Percentiles rank a stretch among this genome's conserved stretches.
These are phyloP conservation scores for Linaria vulgaris DNA, from an alignment of 257 asterid species.

Conservation along the genomic window DNA sequence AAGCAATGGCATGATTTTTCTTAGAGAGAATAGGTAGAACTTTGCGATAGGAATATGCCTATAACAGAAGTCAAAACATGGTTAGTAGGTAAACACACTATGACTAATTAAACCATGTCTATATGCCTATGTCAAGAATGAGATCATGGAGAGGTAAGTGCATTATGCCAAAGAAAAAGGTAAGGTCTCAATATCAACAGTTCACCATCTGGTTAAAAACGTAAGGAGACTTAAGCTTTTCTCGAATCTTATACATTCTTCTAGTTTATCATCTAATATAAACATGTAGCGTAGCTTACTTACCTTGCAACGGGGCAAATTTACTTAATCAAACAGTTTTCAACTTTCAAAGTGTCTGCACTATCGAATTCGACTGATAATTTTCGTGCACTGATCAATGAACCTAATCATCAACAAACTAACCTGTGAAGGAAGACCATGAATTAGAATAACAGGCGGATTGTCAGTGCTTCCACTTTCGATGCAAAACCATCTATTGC, in stretches of 20 bases:
- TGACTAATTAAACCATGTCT: too few relatives aligned
- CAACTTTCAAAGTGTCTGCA: too few relatives aligned
- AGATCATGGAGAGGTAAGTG: too few relatives aligned
- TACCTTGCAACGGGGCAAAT: background rate
- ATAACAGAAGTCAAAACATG: slow-evolving; percentile 21
- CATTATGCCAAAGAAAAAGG: too few relatives aligned
- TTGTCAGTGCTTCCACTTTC: slow-evolving; percentile 64
- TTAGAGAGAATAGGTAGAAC: slow-evolving; percentile 78
- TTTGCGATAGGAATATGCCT: slow-evolving; percentile 93
- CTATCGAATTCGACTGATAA: background rate
- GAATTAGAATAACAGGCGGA: slow-evolving; percentile 66
- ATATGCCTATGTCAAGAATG: too few relatives aligned
- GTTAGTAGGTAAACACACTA: too few relatives aligned
- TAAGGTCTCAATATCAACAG: too few relatives aligned
- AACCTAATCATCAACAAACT: slow-evolving; percentile 12
- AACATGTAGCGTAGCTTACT: slow-evolving; percentile 1
- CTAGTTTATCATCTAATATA: too few relatives aligned
- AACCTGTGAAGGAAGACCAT: slow-evolving; percentile 92
- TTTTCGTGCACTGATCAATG: background rate
- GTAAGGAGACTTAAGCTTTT: too few relatives aligned
- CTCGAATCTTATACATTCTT: too few relatives aligned
- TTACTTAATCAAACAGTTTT: too few relatives aligned
- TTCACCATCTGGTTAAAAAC: too few relatives aligned
- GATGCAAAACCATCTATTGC: slow-evolving; percentile 92
- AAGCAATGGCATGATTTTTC: slow-evolving; percentile 69